phyloP scores from a whole-genome alignment of 2,329 filamentous ascomycete species.

The Ceratocystiopsis sp. region DNA sequence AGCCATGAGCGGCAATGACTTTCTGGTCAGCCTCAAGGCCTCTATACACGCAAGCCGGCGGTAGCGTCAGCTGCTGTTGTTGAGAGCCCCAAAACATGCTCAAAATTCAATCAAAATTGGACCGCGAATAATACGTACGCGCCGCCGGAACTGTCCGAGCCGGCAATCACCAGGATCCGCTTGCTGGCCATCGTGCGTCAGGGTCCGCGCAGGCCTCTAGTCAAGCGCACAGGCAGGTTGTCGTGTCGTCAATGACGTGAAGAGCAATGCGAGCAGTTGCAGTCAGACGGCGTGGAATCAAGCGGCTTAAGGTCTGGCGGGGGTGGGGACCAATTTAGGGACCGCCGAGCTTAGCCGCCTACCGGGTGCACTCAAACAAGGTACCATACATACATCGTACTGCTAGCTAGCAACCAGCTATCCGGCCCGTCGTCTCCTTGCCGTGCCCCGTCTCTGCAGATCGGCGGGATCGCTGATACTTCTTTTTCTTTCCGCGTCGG shows the following conservation, averaged over 20 bases:
- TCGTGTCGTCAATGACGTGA: neutral
- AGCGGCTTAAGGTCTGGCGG: no score
- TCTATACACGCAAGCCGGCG: no score
- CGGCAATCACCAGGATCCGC: conserved; percentile 64
- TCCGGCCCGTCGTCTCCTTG: conserved; percentile 1
- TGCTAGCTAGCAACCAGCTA: neutral
- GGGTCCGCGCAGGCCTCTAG: no score
- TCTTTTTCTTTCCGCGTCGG: conserved; percentile 29
- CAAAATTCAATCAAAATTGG: neutral
- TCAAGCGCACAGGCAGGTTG: neutral
- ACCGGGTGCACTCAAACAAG: no score
- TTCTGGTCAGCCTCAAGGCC: conserved; percentile 94
- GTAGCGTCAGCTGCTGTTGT: no score
- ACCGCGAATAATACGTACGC: conserved; percentile 35
- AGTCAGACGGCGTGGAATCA: no score
- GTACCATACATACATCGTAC: no score
- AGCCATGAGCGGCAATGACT: conserved; percentile 77
- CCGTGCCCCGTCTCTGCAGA: conserved; percentile 9
- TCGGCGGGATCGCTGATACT: conserved; percentile 26
- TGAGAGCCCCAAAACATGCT: no score
- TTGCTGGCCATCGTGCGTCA: conserved; percentile 12
- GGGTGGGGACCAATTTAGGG: no score
- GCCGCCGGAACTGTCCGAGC: conserved; percentile 81
- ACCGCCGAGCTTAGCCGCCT: no score
- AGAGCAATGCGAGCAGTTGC: no score